Evolutionary conservation across 1,284 basidiomycete genomes (phyloP).

Genomic region (Heterobasidion occidentale): DNA sequence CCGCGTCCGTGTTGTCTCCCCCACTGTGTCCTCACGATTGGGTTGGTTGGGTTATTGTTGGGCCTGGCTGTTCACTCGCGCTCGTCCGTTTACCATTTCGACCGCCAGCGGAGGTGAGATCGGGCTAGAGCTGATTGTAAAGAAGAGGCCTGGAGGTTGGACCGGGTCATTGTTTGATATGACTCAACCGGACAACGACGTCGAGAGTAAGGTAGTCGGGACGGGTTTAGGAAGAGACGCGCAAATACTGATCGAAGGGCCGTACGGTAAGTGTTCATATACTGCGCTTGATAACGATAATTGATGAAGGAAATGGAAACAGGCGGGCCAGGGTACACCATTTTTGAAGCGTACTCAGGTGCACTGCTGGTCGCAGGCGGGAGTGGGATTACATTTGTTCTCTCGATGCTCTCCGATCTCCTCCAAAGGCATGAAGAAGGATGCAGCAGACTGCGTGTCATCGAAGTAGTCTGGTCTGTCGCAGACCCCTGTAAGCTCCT

Average conservation of each 20-base stretch:
- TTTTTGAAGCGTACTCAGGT: constrained; percentile 56
- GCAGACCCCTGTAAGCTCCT: constrained; percentile 41
- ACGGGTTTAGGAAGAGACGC: constrained; percentile 10
- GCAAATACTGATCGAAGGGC: constrained; percentile 44
- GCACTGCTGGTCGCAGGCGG: constrained; percentile 65
- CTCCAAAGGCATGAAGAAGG: constrained; percentile 46
- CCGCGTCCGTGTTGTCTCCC: constrained; percentile 63
- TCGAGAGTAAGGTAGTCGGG: constrained; percentile 14
- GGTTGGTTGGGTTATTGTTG: constrained; percentile 46
- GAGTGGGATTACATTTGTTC: constrained; percentile 65
- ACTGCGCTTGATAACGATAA: background rate
- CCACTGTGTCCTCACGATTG: constrained; percentile 56
- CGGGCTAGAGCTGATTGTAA: constrained; percentile 55
- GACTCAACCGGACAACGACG: constrained; percentile 18
- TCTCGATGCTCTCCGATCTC: constrained; percentile 58
- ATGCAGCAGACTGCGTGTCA: constrained; percentile 43
- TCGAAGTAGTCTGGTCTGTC: constrained; percentile 65
- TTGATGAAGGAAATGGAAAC: background rate
- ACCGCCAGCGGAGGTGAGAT: constrained; percentile 23
- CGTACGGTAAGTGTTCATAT: constrained; percentile 44
- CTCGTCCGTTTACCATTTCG: constrained; percentile 76
- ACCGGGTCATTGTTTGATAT: constrained; percentile 52
- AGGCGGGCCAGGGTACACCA: constrained; percentile 57
- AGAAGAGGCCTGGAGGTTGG: constrained; percentile 55
- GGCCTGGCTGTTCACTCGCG: constrained; percentile 16